Percentiles rank a stretch among this genome's conserved stretches.
These are phyloP conservation scores for Collariella sp. DNA, from an alignment of 495 filamentous ascomycete species.

Conservation along the genomic window DNA sequence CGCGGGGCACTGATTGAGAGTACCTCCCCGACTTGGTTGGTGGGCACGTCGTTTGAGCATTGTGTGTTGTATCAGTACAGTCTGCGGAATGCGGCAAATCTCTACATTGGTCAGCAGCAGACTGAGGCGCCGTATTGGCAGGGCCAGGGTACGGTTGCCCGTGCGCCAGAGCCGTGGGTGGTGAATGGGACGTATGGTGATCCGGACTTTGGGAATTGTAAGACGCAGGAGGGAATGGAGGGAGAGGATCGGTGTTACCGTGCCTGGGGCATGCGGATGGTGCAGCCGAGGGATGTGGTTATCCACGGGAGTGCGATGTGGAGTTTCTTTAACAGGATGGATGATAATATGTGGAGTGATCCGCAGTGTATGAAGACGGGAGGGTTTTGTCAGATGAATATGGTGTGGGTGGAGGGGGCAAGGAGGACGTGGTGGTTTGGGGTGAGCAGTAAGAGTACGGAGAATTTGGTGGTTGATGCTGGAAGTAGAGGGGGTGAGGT, in stretches of 20 bases:
- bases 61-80: constrained; percentile 68
- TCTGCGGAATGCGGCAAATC: constrained; percentile 49
- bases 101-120: constrained; percentile 60
- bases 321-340: constrained; percentile 43
- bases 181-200: constrained; percentile 10
- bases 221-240: too few species aligned
- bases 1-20: constrained; percentile 44
- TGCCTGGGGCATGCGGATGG: constrained; percentile 33
- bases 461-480: constrained; percentile 34
- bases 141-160: constrained; percentile 46
- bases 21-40: constrained; percentile 43
- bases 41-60: constrained; percentile 64
- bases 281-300: constrained; percentile 29
- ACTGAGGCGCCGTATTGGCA: constrained; percentile 71
- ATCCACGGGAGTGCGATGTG: constrained; percentile 46
- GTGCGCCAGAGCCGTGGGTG: constrained; percentile 20
- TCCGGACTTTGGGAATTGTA: constrained; percentile 17
- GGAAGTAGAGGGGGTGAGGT: constrained; percentile 15
- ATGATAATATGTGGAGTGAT: constrained; percentile 15
- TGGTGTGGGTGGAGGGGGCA: constrained; percentile 29
- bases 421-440: constrained; percentile 34
- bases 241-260: constrained; percentile 34
- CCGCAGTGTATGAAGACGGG: constrained; percentile 13
- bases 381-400: constrained; percentile 38
- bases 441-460: constrained; percentile 34